Conservation (phyloP, 2,329 filamentous ascomycete species). For the Ophiosphaerella korrae region DNA sequence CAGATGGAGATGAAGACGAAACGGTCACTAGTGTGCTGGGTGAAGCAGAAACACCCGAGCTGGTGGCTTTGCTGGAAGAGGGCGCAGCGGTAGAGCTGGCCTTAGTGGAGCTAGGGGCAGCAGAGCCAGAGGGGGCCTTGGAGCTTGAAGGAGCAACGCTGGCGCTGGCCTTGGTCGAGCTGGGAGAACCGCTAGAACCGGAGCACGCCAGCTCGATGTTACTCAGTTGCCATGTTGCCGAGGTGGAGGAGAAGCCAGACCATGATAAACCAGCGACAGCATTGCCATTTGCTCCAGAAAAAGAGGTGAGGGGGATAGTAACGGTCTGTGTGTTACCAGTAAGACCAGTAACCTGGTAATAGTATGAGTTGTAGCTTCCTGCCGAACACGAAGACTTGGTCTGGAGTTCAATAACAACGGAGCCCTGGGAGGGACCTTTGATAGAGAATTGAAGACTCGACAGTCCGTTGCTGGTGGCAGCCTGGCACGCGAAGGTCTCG, state of each 20-base stretch:
- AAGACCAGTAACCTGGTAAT: conserved; percentile 52
- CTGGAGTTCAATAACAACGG: conserved; percentile 55
- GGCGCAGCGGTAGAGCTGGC: background rate
- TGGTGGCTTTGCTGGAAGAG: background rate
- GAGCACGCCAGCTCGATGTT: conserved; percentile 55
- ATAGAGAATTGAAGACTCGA: conserved; percentile 55
- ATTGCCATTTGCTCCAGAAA: conserved; percentile 57
- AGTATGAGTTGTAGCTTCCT: conserved; percentile 51
- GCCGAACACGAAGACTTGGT: conserved; percentile 53
- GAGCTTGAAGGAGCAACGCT: background rate
- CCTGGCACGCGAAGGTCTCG: conserved; percentile 57
- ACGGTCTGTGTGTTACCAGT: conserved; percentile 58
- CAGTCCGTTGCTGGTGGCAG: conserved; percentile 54
- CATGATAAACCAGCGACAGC: conserved; percentile 56
- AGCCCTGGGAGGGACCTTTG: conserved; percentile 52
- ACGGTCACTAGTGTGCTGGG: conserved; percentile 23
- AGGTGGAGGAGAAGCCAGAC: conserved; percentile 47
- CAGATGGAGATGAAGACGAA: conserved; percentile 22
- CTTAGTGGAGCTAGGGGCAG: conserved; percentile 5
- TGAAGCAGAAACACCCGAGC: conserved; percentile 8
- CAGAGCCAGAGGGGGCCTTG: conserved; percentile 1
- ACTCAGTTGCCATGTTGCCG: conserved; percentile 55
- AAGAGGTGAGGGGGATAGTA: conserved; percentile 57
- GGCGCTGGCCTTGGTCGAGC: background rate
- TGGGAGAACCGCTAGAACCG: conserved; percentile 6